Conservation (phyloP, 768 basidiomycete genomes). For the Gloeopeniophorella convolvens region DNA sequence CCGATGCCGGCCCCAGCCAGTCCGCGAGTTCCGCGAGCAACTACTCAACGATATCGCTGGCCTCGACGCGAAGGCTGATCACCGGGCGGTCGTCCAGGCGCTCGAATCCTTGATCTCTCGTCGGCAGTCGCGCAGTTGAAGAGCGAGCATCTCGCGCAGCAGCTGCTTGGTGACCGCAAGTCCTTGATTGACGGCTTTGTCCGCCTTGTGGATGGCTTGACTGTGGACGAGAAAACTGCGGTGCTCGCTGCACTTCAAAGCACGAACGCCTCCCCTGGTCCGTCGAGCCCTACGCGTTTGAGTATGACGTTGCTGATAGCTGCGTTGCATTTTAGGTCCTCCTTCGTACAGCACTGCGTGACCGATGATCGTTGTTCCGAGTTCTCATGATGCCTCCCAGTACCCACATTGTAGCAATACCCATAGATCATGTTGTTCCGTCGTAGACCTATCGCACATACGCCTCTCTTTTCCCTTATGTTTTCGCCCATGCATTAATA, state of each 20-base stretch:
- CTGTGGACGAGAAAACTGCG: constrained; percentile 61
- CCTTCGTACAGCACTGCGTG: constrained; percentile 31
- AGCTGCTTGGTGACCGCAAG: constrained; percentile 70
- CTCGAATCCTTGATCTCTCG: constrained; percentile 68
- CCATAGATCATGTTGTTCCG: constrained; percentile 8
- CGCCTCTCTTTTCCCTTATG: not conserved
- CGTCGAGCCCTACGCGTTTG: constrained; percentile 21
- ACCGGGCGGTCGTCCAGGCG: constrained; percentile 53
- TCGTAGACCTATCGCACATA: not conserved
- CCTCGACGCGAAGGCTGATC: constrained; percentile 44
- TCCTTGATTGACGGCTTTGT: constrained; percentile 68
- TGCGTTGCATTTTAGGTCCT: constrained; percentile 29
- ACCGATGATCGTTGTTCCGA: constrained; percentile 1
- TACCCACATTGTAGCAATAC: constrained; percentile 8
- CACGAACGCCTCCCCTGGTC: constrained; percentile 52
- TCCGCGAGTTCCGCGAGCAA: constrained; percentile 59
- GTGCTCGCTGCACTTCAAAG: constrained; percentile 58
- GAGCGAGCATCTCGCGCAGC: constrained; percentile 60
- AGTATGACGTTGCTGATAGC: constrained; percentile 1
- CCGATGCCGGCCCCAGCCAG: constrained; percentile 66
- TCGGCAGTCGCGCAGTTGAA: constrained; percentile 57
- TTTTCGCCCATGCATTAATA: too few species aligned
- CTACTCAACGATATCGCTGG: constrained; percentile 58
- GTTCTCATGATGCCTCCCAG: not conserved
- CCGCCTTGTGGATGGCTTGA: constrained; percentile 65